Evolutionary conservation across 768 basidiomycete species (phyloP), one percentile per base, ranked within the genome.

Genomic region (Suillus subluteus): DNA sequence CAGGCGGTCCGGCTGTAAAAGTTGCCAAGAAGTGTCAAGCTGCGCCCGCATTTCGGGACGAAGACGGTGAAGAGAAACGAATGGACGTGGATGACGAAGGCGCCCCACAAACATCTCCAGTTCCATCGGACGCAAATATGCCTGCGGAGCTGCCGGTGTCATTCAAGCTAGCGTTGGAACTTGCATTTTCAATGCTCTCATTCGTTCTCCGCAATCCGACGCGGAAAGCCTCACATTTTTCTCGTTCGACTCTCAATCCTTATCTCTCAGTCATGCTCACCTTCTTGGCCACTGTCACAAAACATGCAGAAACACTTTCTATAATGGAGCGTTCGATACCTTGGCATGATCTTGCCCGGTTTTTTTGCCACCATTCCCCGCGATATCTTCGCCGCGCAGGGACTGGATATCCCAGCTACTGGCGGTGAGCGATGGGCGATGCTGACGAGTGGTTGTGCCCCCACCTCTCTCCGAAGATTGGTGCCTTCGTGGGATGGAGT

Each of bases 401-500:
- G 82, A 15, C 71, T 87, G 41, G 71, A 64, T 46, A 73, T 76
- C 23, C 67, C 75, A 63, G 63, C 70, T 68, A 54, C 75, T 40
- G 75, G 80, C n/a, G 75, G 78, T 43, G 84, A 90, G 55, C 83
- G 85, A 44, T 88, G 89, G 82, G 75, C 80, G 30, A 87, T 96
- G 81, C 82, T 93, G 40, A 91, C 91, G 0, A 87, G 82, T 55
- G 87, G 87, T 16, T 90, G 87, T 67, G 79, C 86, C 26, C n/a
- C 89, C 89, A 0, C 89, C 94, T 0, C 80, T 99, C 2, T 85
- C 92, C 0, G 98, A 99, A 77, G 98, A 99, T 73, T 98, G 96
- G 95, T 93, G 92, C 72, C 75, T 98, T 70, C 86, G 98, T 40
- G 98, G 98, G 1, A 94, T 96, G 90, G 96, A 96, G 71, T 99